Conservation (phyloP, 2,329 filamentous ascomycete genomes). For the Aspergillus hortae region DNA sequence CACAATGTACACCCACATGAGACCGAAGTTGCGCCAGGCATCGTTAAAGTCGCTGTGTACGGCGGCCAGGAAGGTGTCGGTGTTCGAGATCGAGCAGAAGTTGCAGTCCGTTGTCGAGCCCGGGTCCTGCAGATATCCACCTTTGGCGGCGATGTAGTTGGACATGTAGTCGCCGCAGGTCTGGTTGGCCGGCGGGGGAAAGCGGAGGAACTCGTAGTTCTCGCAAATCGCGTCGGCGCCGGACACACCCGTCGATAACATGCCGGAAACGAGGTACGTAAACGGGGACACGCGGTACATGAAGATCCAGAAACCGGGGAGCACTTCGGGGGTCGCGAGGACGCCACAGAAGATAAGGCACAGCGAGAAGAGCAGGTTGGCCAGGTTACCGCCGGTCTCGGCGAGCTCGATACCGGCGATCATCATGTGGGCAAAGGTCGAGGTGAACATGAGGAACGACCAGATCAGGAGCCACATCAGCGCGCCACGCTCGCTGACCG, state of each 20-base stretch:
- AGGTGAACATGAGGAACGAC: constrained; percentile 67
- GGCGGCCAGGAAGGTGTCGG: constrained; percentile 47
- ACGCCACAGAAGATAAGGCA: constrained; percentile 57
- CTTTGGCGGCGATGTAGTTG: constrained; percentile 33
- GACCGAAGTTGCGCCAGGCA: constrained; percentile 67
- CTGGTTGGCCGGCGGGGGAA: constrained; percentile 52
- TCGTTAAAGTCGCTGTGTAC: constrained; percentile 44
- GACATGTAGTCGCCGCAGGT: constrained; percentile 57
- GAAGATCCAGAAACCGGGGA: constrained; percentile 74
- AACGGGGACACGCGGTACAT: constrained; percentile 70
- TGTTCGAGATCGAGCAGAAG: constrained; percentile 46
- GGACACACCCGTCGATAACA: constrained; percentile 39
- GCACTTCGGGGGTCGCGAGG: constrained; percentile 50
- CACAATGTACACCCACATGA: constrained; percentile 63
- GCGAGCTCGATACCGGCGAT: constrained; percentile 68
- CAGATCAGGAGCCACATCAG: constrained; percentile 64
- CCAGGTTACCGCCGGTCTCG: constrained; percentile 63
- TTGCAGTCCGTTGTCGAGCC: constrained; percentile 44
- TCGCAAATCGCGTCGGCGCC: constrained; percentile 29
- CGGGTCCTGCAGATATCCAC: constrained; percentile 43
- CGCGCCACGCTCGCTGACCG: constrained; percentile 37
- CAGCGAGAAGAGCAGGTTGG: constrained; percentile 58
- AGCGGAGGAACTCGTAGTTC: constrained; percentile 27
- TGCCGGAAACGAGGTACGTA: constrained; percentile 56
- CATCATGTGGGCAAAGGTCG: constrained; percentile 69